Base-by-base conservation (phyloP, 164 flowering plant genomes). In the Brasenia schreberi region DNA sequence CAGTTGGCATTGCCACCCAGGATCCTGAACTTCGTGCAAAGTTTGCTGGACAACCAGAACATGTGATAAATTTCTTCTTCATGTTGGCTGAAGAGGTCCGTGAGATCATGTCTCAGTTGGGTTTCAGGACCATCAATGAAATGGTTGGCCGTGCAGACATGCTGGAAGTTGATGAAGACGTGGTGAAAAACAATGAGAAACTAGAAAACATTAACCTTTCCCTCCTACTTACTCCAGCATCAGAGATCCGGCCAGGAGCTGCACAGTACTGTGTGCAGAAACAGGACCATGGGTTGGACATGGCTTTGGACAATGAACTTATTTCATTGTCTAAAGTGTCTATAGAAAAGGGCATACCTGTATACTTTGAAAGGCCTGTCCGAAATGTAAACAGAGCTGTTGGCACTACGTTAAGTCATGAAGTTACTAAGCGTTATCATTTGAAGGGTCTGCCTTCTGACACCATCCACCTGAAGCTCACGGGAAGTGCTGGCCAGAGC, bases 1-100 rank as follows among this genome's bases (percentile, higher is more conserved):
- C 99, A 12, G 99, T 95, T 59, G 99, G 99, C 56, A 95, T 95
- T 77, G 98, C 99, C n/a, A 95, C 99, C 14, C 99, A 95, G 74
- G 99, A 95, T 76, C 99, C 98, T 12, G 91, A 92, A 69, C 96
- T 95, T 7, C 74, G 99, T 10, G 98, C 85, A 79, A 95, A 95
- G 70, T 95, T 95, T 78, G 98, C 99, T 60, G 99, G 99, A 52
- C 95, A 95, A 70, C 98, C 99, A 7, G 98, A 95, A 69, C 99
- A 95, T 71, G 97, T 92, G 23, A 90, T 95, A 7, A 95, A 95
- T 68, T 95, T 95, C 77, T 95, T 95, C 82, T 95, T 95, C 73
- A 92, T 95, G 98, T 76, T 95, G 44, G 99, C 99, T 16, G 99
- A 95, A 69, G 99, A 95, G 73, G 64, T 95, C 12, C 79, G 99